phyloP scores from a whole-genome alignment of 1,139 yeast species.

The Nakaseomyces delphensis region DNA sequence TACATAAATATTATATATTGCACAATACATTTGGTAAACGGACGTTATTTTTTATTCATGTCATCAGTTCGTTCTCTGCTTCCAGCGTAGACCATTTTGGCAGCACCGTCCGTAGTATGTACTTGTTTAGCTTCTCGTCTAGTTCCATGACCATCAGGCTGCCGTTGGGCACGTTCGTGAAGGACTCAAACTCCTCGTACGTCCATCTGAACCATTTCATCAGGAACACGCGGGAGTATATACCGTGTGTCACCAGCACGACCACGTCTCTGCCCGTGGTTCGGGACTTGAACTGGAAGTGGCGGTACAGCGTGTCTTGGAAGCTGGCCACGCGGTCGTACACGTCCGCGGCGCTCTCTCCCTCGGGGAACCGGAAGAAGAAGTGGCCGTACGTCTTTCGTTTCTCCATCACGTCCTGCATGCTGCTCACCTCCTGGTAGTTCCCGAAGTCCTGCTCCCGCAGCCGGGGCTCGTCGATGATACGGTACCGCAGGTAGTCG shows the following conservation, averaged over 20 bases:
- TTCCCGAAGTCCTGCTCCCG: constrained; percentile 94
- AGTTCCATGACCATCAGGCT: constrained; percentile 70
- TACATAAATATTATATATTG: background rate
- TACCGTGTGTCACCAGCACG: constrained; percentile 84
- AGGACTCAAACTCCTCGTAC: constrained; percentile 76
- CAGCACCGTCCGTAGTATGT: constrained; percentile 44
- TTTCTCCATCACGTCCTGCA: constrained; percentile 64
- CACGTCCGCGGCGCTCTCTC: constrained; percentile 94
- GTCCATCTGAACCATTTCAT: constrained; percentile 95
- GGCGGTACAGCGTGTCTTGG: constrained; percentile 76
- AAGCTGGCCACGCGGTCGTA: constrained; percentile 84
- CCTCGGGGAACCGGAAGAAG: constrained; percentile 83
- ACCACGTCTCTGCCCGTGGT: constrained; percentile 38
- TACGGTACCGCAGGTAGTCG: constrained; percentile 43
- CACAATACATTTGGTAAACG: no score
- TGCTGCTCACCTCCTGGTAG: constrained; percentile 51
- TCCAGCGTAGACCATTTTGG: constrained; percentile 41
- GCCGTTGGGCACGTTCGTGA: constrained; percentile 79
- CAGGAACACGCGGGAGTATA: constrained; percentile 83
- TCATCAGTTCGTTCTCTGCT: constrained; percentile 4
- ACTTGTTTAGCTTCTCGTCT: constrained; percentile 38
- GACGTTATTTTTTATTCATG: background rate
- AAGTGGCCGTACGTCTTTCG: constrained; percentile 88
- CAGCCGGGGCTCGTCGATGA: constrained; percentile 80
- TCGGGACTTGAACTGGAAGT: constrained; percentile 43